phyloP scores from a whole-genome alignment of 805 yeast genomes.

The Dipodascus geniculatus region DNA sequence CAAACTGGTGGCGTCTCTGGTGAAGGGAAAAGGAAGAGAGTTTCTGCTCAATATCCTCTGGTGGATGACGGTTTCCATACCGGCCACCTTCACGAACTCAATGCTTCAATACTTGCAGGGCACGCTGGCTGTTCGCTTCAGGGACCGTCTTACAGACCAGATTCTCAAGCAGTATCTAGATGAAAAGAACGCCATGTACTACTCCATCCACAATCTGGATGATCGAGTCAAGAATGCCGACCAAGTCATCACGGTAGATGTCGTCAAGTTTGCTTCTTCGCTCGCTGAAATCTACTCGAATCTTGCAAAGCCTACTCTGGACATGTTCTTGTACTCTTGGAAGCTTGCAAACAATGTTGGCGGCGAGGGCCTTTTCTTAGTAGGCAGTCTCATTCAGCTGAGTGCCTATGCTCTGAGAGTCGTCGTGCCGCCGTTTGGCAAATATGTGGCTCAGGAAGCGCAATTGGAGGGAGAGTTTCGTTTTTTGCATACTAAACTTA shows the following conservation, averaged over 20 bases:
- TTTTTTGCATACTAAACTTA: conserved; percentile 69
- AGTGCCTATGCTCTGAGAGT: conserved; percentile 64
- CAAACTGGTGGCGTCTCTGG: conserved; percentile 65
- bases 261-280: conserved; percentile 59
- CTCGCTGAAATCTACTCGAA: conserved; percentile 71
- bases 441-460: conserved; percentile 62
- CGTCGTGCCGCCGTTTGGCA: conserved; percentile 85
- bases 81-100: conserved; percentile 73
- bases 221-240: conserved; percentile 58
- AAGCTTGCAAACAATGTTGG: conserved; percentile 46
- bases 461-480: conserved; percentile 77
- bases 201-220: conserved; percentile 55
- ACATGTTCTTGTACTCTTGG: conserved; percentile 67
- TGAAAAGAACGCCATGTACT: conserved; percentile 53
- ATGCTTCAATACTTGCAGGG: conserved; percentile 35
- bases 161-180: conserved; percentile 66
- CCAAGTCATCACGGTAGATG: conserved; percentile 73
- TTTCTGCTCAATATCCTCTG: conserved; percentile 51
- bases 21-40: conserved; percentile 51
- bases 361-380: conserved; percentile 57
- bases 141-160: conserved; percentile 51
- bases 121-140: conserved; percentile 32
- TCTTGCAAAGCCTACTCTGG: conserved; percentile 70
- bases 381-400: conserved; percentile 70
- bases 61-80: conserved; percentile 82